phyloP scores from a whole-genome alignment of 371 early-diverging fungal species.

The Rhizopus arrhizus region DNA sequence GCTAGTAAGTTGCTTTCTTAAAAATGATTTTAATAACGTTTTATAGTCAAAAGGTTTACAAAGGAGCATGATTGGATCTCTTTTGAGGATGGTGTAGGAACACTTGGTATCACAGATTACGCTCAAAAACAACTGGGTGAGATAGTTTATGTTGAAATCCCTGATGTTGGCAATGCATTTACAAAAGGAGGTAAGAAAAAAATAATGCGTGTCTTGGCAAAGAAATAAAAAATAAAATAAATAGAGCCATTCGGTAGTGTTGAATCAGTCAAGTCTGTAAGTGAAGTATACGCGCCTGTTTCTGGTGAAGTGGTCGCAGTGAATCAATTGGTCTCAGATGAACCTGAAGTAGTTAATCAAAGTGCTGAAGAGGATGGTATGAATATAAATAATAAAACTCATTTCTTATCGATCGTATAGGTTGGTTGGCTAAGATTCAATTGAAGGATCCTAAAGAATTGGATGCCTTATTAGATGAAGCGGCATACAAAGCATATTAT shows the following conservation, averaged over 20 bases:
- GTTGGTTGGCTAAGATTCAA: slow-evolving; percentile 94
- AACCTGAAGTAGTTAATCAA: slow-evolving; percentile 62
- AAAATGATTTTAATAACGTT: not conserved
- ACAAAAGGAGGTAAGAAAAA: slow-evolving; percentile 48
- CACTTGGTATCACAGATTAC: slow-evolving; percentile 91
- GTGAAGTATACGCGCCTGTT: no score
- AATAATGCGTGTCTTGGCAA: no score
- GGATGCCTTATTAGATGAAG: slow-evolving; percentile 72
- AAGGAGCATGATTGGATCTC: slow-evolving; percentile 93
- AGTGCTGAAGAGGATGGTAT: slow-evolving; percentile 77
- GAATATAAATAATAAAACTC: slow-evolving; percentile 1
- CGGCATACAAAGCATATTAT: slow-evolving; percentile 56
- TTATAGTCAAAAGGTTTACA: slow-evolving; percentile 73
- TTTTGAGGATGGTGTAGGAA: slow-evolving; percentile 73
- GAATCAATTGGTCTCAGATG: slow-evolving; percentile 26
- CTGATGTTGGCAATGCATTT: slow-evolving; percentile 62
- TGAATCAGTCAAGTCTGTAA: no score
- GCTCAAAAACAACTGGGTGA: slow-evolving; percentile 94
- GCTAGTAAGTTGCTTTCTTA: no score
- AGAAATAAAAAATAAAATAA: no score
- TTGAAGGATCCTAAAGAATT: slow-evolving; percentile 68
- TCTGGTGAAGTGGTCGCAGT: no score
- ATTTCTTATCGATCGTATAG: slow-evolving; percentile 42
- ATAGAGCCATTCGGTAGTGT: no score
- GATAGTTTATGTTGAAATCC: slow-evolving; percentile 89